Percentiles rank a stretch among this genome's conserved stretches.
phyloP scores from a whole-genome alignment of 2,329 filamentous ascomycete genomes.

The Diplodia seriata region DNA sequence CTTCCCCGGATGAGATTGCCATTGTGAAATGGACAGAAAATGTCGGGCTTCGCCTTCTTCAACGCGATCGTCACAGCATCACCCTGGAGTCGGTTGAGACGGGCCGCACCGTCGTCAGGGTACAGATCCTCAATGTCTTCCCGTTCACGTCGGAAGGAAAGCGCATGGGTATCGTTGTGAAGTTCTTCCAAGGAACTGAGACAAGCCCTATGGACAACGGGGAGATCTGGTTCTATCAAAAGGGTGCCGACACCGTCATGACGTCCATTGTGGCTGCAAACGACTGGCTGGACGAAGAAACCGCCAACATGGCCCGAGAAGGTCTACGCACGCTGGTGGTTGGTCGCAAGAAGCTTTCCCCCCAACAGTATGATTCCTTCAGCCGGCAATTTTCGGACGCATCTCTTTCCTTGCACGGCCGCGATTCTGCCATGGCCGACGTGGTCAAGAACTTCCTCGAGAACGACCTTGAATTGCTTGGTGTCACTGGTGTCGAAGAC shows the following conservation, averaged over 20 bases:
- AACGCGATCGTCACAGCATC: conserved; percentile 88
- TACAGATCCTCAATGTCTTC: conserved; percentile 90
- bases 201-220: conserved; percentile 60
- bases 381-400: conserved; percentile 76
- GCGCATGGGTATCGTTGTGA: conserved; percentile 95
- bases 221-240: conserved; percentile 98
- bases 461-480: conserved; percentile 85
- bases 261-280: conserved; percentile 92
- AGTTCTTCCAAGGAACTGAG: conserved; percentile 65
- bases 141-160: conserved; percentile 98
- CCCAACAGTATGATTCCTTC: conserved; percentile 82
- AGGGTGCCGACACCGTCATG: conserved; percentile 98
- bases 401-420: conserved; percentile 77
- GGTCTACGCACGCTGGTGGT: conserved; percentile 92
- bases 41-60: conserved; percentile 82
- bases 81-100: conserved; percentile 78
- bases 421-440: conserved; percentile 81
- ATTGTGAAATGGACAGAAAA: conserved; percentile 96
- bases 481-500: conserved; percentile 98
- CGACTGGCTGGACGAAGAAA: conserved; percentile 98
- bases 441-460: conserved; percentile 85
- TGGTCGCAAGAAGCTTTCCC: conserved; percentile 84
- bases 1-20: conserved; percentile 96
- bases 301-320: conserved; percentile 98
- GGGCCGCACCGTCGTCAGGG: conserved; percentile 77